phyloP scores from a whole-genome alignment of 2,329 filamentous ascomycete species.

The Tolypocladium tropicale region DNA sequence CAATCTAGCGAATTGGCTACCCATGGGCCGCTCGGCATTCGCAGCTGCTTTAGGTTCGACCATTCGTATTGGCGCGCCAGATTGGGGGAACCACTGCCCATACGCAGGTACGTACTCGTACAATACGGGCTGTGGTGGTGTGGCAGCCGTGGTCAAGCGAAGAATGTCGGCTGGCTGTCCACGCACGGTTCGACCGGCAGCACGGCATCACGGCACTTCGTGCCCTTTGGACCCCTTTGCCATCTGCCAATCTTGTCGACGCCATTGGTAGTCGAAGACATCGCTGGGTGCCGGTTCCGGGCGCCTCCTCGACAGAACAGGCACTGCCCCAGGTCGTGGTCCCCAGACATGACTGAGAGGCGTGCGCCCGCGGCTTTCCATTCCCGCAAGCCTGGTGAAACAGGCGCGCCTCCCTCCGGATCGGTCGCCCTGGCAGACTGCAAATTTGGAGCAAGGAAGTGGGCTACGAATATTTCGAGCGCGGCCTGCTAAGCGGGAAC shows the following conservation, averaged over 20 bases:
- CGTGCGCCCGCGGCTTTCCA: background rate
- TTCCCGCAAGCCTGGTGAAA: background rate
- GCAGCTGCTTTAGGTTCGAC: background rate
- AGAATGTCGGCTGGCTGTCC: background rate
- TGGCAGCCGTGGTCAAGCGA: background rate
- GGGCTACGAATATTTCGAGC: background rate
- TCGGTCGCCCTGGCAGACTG: background rate
- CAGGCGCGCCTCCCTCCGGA: background rate
- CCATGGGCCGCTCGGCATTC: background rate
- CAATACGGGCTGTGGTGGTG: background rate
- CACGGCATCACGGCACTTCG: background rate
- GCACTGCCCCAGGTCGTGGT: background rate
- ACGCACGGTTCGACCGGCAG: background rate
- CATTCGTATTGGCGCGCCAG: background rate
- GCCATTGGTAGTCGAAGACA: background rate
- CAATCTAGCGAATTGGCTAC: background rate
- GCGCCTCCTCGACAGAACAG: background rate
- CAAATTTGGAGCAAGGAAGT: background rate
- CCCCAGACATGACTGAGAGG: background rate
- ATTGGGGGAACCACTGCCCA: background rate
- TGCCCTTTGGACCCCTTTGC: background rate
- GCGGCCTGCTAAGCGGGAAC: background rate
- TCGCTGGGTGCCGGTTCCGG: background rate
- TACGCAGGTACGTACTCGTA: too few species aligned
- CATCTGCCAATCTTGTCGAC: background rate